A percentile compares a stretch with the other conserved stretches of the same genome.
These are phyloP conservation scores for Yarrowia sp. DNA, from an alignment of 805 yeast genomes.

Conservation along the genomic window DNA sequence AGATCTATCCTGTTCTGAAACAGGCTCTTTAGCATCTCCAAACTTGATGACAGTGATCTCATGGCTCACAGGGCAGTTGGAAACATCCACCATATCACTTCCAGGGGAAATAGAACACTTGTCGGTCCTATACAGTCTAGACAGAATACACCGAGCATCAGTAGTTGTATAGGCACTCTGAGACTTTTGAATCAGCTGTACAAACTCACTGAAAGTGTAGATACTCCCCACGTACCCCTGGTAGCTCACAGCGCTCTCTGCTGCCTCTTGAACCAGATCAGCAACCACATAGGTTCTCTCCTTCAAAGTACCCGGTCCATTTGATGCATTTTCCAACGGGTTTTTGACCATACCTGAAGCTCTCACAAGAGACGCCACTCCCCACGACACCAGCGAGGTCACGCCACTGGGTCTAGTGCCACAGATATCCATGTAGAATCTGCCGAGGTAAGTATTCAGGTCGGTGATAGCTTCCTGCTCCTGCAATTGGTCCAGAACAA, in stretches of 20 bases:
- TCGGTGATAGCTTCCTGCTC: slow-evolving; percentile 2
- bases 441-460: neutral
- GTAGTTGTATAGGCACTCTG: neutral
- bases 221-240: slow-evolving; percentile 18
- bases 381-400: slow-evolving; percentile 9
- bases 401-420: neutral
- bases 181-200: neutral
- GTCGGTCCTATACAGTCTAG: neutral
- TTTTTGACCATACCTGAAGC: slow-evolving; percentile 10
- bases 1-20: slow-evolving; percentile 5
- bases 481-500: slow-evolving; percentile 16
- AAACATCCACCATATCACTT: neutral
- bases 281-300: slow-evolving; percentile 11
- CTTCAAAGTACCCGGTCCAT: slow-evolving; percentile 20
- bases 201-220: slow-evolving; percentile 20
- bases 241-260: neutral
- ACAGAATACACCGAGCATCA: neutral
- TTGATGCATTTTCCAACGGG: neutral
- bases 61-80: neutral
- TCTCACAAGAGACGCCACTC: slow-evolving; percentile 9
- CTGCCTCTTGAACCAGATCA: slow-evolving; percentile 9
- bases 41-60: slow-evolving; percentile 12
- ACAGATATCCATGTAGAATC: slow-evolving; percentile 14
- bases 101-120: slow-evolving; percentile 19
- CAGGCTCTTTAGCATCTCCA: slow-evolving; percentile 1